A percentile compares a stretch with the other conserved stretches of the same genome.
Conservation (phyloP, 2,329 filamentous ascomycete genomes). For the Penicillium sp. region DNA sequence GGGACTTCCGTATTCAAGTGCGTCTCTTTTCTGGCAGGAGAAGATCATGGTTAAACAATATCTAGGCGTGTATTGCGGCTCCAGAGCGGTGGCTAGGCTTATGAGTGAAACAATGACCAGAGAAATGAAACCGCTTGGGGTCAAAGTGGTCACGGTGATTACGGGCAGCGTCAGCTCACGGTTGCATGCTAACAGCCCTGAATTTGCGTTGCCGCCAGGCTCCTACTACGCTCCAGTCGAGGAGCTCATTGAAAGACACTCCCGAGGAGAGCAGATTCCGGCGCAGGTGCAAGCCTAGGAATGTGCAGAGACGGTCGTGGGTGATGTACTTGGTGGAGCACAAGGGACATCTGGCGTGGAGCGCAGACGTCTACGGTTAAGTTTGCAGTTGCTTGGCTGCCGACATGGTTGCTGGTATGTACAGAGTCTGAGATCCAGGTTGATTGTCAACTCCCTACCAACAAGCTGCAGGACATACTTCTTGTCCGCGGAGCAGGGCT, state of each 20-base stretch:
- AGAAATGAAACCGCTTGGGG: constrained; percentile 26
- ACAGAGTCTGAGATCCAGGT: not conserved
- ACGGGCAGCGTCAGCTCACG: constrained; percentile 10
- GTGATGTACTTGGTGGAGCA: constrained; percentile 23
- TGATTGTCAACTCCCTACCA: not conserved
- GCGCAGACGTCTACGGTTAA: not conserved
- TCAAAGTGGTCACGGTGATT: constrained; percentile 14
- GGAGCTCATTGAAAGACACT: constrained; percentile 8
- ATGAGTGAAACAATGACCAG: constrained; percentile 23
- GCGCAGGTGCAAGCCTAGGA: constrained; percentile 3
- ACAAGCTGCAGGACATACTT: not conserved
- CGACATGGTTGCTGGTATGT: not conserved
- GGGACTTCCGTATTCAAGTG: constrained; percentile 31
- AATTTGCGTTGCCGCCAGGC: constrained; percentile 12
- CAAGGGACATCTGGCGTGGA: constrained; percentile 4
- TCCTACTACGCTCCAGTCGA: constrained; percentile 20
- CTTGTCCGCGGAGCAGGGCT: no score
- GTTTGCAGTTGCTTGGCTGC: not conserved
- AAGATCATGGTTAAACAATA: not conserved
- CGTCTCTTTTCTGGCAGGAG: no score
- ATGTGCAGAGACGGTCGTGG: constrained; percentile 22
- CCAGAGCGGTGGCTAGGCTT: constrained; percentile 25
- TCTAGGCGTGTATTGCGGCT: constrained; percentile 17
- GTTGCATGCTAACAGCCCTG: constrained; percentile 12
- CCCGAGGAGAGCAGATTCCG: constrained; percentile 2